Evolutionary conservation across 2,329 filamentous ascomycete species (phyloP).

Genomic region (Fusarium palustre): DNA sequence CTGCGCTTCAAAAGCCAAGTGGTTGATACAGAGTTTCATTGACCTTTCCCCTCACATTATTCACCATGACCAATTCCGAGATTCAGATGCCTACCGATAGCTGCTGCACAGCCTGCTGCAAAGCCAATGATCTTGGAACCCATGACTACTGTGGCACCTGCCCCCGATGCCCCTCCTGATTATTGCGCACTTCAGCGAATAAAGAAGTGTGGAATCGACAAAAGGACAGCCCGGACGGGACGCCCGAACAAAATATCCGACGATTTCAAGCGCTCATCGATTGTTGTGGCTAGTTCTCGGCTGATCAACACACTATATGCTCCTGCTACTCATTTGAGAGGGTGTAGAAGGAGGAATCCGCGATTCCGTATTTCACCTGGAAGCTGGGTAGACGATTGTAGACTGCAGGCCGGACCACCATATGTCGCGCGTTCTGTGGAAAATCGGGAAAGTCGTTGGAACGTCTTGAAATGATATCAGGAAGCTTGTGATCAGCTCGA

Average conservation of each 20-base stretch:
- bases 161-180: slow-evolving; percentile 44
- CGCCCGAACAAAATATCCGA: not conserved
- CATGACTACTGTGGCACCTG: slow-evolving; percentile 52
- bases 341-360: not conserved
- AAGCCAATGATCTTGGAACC: slow-evolving; percentile 49
- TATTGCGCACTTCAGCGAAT: not conserved
- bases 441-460: not conserved
- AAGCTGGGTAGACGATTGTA: not conserved
- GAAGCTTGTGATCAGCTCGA: not conserved
- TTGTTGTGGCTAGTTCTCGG: not conserved
- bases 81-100: slow-evolving; percentile 35
- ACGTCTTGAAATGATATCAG: not conserved
- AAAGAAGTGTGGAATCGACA: not conserved
- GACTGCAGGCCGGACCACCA: not conserved
- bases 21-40: slow-evolving; percentile 2
- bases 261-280: not conserved
- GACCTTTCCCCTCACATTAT: not conserved
- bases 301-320: not conserved
- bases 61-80: slow-evolving; percentile 39
- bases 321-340: not conserved
- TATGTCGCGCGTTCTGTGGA: not conserved
- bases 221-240: not conserved
- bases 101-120: slow-evolving; percentile 50
- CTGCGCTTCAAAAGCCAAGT: not conserved
- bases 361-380: not conserved